Percentiles rank a stretch among this genome's conserved stretches.
These are phyloP conservation scores for Hyphopichia khmerensis DNA, from an alignment of 1,139 yeast genomes.

Conservation along the genomic window DNA sequence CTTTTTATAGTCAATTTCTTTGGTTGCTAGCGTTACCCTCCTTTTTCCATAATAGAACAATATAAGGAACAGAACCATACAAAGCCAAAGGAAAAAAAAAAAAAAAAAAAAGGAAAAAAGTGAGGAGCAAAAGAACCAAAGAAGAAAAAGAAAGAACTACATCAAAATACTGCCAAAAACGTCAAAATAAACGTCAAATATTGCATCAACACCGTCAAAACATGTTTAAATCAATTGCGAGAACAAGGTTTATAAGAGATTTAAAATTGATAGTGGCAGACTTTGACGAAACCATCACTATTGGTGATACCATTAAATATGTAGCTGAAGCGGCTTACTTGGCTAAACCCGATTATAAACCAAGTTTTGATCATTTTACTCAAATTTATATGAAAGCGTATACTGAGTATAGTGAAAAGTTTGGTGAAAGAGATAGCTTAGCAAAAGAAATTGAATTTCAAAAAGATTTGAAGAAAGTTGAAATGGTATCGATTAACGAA, in stretches of 20 bases:
- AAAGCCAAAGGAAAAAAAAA: no score
- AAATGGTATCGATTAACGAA: conserved; percentile 49
- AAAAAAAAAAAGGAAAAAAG: no score
- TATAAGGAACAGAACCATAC: no score
- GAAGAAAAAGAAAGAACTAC: no score
- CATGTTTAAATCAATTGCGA: no score
- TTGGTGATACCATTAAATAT: conserved; percentile 52
- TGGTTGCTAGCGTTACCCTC: no score
- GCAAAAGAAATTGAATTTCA: conserved; percentile 46
- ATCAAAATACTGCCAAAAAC: no score
- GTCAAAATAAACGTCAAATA: no score
- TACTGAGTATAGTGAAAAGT: conserved; percentile 13
- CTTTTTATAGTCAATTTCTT: no score
- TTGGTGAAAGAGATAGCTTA: conserved; percentile 18
- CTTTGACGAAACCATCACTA: conserved; percentile 74
- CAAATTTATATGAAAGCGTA: conserved; percentile 45
- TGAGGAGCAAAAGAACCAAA: no score
- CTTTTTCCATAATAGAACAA: no score
- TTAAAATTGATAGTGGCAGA: conserved; percentile 41
- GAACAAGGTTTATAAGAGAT: background rate
- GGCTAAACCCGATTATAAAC: conserved; percentile 32
- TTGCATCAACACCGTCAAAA: no score
- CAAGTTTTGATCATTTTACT: conserved; percentile 46
- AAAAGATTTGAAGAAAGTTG: conserved; percentile 44
- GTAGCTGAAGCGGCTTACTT: conserved; percentile 53